phyloP scores from a whole-genome alignment of 345 rosid species.

The Lepidium aucheri region DNA sequence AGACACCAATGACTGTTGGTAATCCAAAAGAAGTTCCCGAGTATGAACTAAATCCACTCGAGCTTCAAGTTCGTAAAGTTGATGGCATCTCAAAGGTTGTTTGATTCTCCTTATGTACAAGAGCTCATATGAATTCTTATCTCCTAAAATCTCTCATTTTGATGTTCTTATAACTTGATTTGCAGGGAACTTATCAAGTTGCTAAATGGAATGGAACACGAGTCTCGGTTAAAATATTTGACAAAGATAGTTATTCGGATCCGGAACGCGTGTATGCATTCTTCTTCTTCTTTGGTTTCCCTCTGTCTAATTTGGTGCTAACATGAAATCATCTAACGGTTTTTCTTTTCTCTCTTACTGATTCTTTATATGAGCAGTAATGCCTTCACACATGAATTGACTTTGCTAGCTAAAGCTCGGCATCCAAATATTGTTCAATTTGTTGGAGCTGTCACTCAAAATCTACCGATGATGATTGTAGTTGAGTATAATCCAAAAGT shows the following conservation, averaged over 20 bases:
- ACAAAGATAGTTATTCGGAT: constrained; percentile 58
- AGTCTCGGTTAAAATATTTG: constrained; percentile 85
- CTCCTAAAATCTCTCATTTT: not conserved
- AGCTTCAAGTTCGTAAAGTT: constrained; percentile 77
- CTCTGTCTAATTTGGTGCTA: not conserved
- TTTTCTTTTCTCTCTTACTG: not conserved
- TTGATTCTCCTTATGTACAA: not conserved
- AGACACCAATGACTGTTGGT: constrained; percentile 88
- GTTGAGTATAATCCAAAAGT: constrained; percentile 78
- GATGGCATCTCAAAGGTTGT: constrained; percentile 80
- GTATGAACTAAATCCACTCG: constrained; percentile 89
- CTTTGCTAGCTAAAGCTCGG: constrained; percentile 73
- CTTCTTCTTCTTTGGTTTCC: not conserved
- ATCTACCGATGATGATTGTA: constrained; percentile 95
- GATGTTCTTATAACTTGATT: not conserved
- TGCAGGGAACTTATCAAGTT: constrained; percentile 88
- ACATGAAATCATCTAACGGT: not conserved
- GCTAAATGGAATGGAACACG: constrained; percentile 99
- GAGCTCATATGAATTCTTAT: not conserved
- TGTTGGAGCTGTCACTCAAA: constrained; percentile 99
- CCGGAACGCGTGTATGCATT: constrained; percentile 60
- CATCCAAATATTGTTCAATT: constrained; percentile 98
- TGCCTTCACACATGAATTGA: constrained; percentile 77
- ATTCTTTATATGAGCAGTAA: constrained; percentile 39
- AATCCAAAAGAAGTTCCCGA: constrained; percentile 92